Percentiles rank a stretch among this genome's conserved stretches.
phyloP scores from a whole-genome alignment of 345 rosid genomes.

The Streptanthus diversifolius region DNA sequence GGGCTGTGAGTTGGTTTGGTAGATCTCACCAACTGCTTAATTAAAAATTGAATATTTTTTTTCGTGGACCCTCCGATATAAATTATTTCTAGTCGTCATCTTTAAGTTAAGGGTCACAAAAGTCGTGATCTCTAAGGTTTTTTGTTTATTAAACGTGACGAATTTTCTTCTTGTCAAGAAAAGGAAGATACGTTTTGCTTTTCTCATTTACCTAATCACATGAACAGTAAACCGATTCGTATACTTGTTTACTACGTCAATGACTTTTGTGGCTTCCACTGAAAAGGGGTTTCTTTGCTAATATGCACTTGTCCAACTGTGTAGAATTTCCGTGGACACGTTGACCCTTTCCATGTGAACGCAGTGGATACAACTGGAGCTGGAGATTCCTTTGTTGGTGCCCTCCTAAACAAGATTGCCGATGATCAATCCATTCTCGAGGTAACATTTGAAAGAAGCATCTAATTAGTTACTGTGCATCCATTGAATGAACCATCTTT shows the following conservation, averaged over 20 bases:
- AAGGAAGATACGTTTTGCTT: background rate
- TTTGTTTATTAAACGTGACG: constrained; percentile 1
- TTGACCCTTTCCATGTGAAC: constrained; percentile 78
- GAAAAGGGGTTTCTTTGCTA: constrained; percentile 1
- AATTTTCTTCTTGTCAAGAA: background rate
- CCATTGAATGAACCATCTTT: background rate
- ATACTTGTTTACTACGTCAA: constrained; percentile 6
- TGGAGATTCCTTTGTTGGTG: constrained; percentile 95
- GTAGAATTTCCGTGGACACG: constrained; percentile 74
- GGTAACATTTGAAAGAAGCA: constrained; percentile 37
- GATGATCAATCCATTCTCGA: constrained; percentile 76
- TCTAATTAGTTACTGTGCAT: background rate
- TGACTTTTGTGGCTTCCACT: background rate
- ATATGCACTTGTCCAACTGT: background rate
- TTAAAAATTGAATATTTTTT: constrained; percentile 5
- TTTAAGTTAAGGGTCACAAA: background rate
- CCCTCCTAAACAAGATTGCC: constrained; percentile 69
- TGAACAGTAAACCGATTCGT: constrained; percentile 7
- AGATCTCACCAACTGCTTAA: constrained; percentile 33
- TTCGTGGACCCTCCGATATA: constrained; percentile 17
- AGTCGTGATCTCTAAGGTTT: constrained; percentile 23
- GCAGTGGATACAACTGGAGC: constrained; percentile 96
- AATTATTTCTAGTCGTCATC: background rate
- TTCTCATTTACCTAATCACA: constrained; percentile 27
- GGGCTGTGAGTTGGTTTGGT: constrained; percentile 22